phyloP scores from a whole-genome alignment of 192 early-diverging fungal species.

The Chytriomyces hyalinus region DNA sequence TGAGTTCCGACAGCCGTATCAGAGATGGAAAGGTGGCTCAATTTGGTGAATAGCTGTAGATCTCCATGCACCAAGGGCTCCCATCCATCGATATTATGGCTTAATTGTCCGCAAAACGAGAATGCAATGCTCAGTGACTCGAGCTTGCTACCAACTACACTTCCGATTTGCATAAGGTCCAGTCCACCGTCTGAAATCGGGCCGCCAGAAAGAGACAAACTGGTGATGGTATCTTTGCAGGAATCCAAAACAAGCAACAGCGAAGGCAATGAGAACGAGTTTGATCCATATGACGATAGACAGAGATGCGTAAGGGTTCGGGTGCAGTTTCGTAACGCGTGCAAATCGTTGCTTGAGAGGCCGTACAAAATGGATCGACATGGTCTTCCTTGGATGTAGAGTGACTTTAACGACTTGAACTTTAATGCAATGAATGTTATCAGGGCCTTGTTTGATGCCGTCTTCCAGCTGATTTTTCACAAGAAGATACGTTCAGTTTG shows the following conservation, averaged over 20 bases:
- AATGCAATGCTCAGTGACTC: neutral
- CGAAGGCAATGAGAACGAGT: constrained; percentile 12
- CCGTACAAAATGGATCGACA: neutral
- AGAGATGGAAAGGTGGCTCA: neutral
- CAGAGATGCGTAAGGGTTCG: neutral
- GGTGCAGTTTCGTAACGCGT: neutral
- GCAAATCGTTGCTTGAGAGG: neutral
- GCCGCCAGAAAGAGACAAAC: constrained; percentile 1
- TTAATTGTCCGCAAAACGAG: neutral
- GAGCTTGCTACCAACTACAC: neutral
- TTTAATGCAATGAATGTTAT: constrained; percentile 5
- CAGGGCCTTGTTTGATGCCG: neutral
- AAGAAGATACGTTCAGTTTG: too few species aligned
- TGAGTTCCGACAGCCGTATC: neutral
- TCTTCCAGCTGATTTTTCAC: neutral
- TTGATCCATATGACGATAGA: neutral
- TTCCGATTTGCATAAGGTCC: neutral
- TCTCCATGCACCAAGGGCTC: neutral
- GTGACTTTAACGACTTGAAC: neutral
- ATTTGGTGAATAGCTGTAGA: neutral
- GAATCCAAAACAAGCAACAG: neutral
- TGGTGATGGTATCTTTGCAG: neutral
- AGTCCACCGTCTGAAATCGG: constrained; percentile 17
- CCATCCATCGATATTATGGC: neutral
- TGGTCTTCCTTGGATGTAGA: neutral